Evolutionary conservation across 1,139 yeast genomes (phyloP).

Genomic region (Pichia sp.): DNA sequence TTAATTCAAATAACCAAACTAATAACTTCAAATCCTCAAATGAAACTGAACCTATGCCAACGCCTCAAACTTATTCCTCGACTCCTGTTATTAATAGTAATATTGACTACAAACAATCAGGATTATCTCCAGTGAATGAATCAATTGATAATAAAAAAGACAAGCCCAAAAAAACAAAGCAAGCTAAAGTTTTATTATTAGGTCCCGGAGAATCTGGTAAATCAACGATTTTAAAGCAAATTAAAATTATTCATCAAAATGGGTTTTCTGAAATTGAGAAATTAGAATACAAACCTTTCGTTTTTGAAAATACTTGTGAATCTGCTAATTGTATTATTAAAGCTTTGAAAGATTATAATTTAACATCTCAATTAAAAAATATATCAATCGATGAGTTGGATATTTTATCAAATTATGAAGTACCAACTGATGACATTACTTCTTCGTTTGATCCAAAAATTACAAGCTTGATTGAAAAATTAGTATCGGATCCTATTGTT

Average conservation of each 20-base stretch:
- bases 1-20: not conserved
- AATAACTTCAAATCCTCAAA: not conserved
- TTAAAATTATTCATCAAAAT: constrained; percentile 65
- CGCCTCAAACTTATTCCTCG: not conserved
- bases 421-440: constrained; percentile 40
- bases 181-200: constrained; percentile 55
- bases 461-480: constrained; percentile 38
- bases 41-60: not conserved
- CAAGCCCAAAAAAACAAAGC: constrained; percentile 24
- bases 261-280: constrained; percentile 63
- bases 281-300: constrained; percentile 61
- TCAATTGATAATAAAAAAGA: constrained; percentile 1
- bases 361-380: constrained; percentile 38
- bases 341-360: constrained; percentile 47
- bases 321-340: constrained; percentile 56
- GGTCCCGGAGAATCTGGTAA: constrained; percentile 83
- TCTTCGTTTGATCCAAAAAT: constrained; percentile 36
- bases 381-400: constrained; percentile 39
- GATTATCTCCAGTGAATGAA: not conserved
- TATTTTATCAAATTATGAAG: constrained; percentile 41
- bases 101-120: not conserved
- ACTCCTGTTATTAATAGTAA: not conserved
- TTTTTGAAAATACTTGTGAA: constrained; percentile 60
- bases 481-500: constrained; percentile 61
- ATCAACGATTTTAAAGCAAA: constrained; percentile 68